phyloP scores from a whole-genome alignment of 768 basidiomycete species.

The Calocera cornea region DNA sequence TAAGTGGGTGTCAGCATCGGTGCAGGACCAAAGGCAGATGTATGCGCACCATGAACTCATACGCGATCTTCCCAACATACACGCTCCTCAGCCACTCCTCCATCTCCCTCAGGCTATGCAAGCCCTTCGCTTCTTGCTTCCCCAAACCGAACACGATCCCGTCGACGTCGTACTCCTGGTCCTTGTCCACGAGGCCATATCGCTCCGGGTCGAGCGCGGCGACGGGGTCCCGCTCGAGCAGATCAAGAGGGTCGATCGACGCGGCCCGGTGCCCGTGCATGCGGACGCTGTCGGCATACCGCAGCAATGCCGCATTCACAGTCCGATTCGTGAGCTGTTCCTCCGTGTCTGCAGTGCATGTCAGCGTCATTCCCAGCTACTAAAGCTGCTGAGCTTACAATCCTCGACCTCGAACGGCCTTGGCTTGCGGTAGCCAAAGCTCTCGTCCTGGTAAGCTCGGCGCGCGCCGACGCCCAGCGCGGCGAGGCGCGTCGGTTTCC shows the following conservation, averaged over 20 bases:
- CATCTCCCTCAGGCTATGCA: slow-evolving; percentile 11
- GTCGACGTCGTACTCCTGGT: slow-evolving; percentile 50
- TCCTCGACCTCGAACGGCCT: slow-evolving; percentile 53
- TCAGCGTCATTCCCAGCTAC: neutral
- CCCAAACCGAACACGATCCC: slow-evolving; percentile 47
- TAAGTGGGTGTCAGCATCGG: neutral
- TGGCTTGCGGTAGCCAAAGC: slow-evolving; percentile 60
- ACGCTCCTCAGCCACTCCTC: slow-evolving; percentile 51
- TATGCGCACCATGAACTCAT: slow-evolving; percentile 57
- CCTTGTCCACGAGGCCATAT: slow-evolving; percentile 52
- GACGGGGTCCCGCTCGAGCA: slow-evolving; percentile 71
- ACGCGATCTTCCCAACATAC: slow-evolving; percentile 76
- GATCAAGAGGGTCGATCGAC: slow-evolving; percentile 72
- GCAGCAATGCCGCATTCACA: slow-evolving; percentile 60
- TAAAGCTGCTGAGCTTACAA: slow-evolving; percentile 35
- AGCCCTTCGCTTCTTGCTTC: neutral
- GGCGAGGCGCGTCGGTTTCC: neutral
- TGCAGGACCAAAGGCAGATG: neutral
- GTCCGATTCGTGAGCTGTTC: slow-evolving; percentile 54
- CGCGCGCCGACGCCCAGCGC: neutral
- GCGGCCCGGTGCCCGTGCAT: slow-evolving; percentile 62
- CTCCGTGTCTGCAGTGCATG: slow-evolving; percentile 38
- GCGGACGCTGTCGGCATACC: slow-evolving; percentile 82
- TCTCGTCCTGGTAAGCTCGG: slow-evolving; percentile 55
- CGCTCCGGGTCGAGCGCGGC: slow-evolving; percentile 61